Evolutionary conservation across 176 grass and related monocot genomes (phyloP), one percentile per base, ranked within the genome.

Genomic region (Saccharum spontaneum): DNA sequence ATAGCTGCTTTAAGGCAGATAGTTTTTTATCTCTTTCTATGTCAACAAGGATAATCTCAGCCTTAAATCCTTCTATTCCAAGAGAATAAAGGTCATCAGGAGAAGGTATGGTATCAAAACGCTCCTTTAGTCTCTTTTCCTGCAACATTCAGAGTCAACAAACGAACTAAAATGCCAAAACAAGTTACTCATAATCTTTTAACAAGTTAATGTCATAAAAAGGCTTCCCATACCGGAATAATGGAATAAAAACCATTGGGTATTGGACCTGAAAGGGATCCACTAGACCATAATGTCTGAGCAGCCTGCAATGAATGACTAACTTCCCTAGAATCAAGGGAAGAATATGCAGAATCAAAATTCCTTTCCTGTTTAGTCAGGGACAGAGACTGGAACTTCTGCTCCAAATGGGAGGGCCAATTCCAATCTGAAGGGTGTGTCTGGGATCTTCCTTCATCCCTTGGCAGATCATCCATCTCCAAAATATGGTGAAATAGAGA

Each of bases 161-260:
- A 28, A 57, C 49, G 41, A 71, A 82, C 37, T 50, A 60, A 79
- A 60, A 66, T 65, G 66, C 33, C 52, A 67, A 84, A 54, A 75
- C 44, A 71, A 83, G 20, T 71, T 78, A 38, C 48, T 33, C 45
- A 4, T 72, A 74, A 79, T 91, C 18, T 71, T 49, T 82, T 22
- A 34, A 85, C 16, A 88, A 77, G 10, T 82, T 20, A 18, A 83
- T 64, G 49, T 59, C 49, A 46, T 33, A 15, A 76, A 78, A 73
- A 81, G 84, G 60, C 23, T 77, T 39, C 44, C 61, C 93, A 84
- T 71, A 98, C 96, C 34, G 96, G 90, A 66, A 94, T 94, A 52
- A 98, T 67, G 31, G 93, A 98, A 87, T 94, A 98, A 62, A 98
- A 98, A 30, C 96, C 93, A 90, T 95, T 98, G 30, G 96, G 96